Evolutionary conservation across 148 eudicot species (phyloP), one percentile per base, ranked within the genome.

Genomic region (Arctostaphylos glauca): DNA sequence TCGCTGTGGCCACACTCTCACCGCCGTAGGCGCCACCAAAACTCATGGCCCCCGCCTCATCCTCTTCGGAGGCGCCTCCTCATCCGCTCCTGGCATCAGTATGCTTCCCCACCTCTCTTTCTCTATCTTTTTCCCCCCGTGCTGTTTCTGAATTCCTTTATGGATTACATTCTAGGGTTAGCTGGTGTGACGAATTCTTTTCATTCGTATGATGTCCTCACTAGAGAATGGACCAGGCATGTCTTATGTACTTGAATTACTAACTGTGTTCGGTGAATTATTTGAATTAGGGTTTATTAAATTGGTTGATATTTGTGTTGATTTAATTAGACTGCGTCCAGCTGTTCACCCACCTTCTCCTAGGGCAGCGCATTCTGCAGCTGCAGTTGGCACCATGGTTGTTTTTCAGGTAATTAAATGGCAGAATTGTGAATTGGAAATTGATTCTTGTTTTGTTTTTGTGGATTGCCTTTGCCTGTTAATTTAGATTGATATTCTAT

Each of bases 261-360:
- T 52, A 3, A 6, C 5, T 31, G 13, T 15, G 62, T 9, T 10
- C 44, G 53, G 18, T 62, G 75, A 62, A 38, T 59, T 77, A 15
- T 41, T 25, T 66, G 71, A 38, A 31, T 78, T 50, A 31, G 48
- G 55, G 54, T 60, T 62, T 50, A 55, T 78, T 44, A 14, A 64
- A 38, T 3, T 64, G 62, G 19, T 66, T 41, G 2, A 19, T 41
- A 12, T 77, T 44, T 13, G 79, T 13, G 77, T 81, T 41, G 3
- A 25, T 46, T 16, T 79, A 23, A 56, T 78, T 62, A 96, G 99
- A 75, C 88, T 96, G 55, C 88, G 91, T 50, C 98, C 99, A 1
- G 95, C 95, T 0, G 99, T 97, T 38, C 98, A 96, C 7, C 97
- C 99, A 21, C 98, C 99, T 31, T 96, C 99, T 7, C 99, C 97